A percentile compares a stretch with the other conserved stretches of the same genome.
Conservation (phyloP, 345 rosid species). For the Isatis tinctoria region DNA sequence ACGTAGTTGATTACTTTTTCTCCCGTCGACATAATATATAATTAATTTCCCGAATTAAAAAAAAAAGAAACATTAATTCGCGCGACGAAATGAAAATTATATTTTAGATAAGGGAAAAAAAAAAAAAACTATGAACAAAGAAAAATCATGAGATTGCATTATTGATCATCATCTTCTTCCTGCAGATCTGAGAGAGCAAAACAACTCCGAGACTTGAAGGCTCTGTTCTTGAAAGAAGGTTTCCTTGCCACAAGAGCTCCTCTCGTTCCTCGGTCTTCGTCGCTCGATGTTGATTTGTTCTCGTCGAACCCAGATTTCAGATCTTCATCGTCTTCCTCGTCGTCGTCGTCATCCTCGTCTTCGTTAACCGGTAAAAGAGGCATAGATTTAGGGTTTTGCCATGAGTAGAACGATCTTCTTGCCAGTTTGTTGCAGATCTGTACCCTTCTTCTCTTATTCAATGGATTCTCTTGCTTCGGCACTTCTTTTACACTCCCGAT, state of each 20-base stretch:
- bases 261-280: background rate
- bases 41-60: slow-evolving; percentile 9
- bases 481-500: slow-evolving; percentile 56
- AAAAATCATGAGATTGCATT: slow-evolving; percentile 13
- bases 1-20: slow-evolving; percentile 15
- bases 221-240: slow-evolving; percentile 28
- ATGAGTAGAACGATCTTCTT: slow-evolving; percentile 50
- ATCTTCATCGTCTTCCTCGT: slow-evolving; percentile 15
- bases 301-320: slow-evolving; percentile 24
- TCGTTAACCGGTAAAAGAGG: slow-evolving; percentile 58
- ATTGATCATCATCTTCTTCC: slow-evolving; percentile 38
- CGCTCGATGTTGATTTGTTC: slow-evolving; percentile 23
- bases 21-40: slow-evolving; percentile 20
- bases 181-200: slow-evolving; percentile 66
- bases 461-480: slow-evolving; percentile 70
- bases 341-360: slow-evolving; percentile 36
- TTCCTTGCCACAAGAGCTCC: background rate
- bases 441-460: slow-evolving; percentile 70
- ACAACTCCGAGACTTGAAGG: slow-evolving; percentile 54
- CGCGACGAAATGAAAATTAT: slow-evolving; percentile 11
- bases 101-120: background rate
- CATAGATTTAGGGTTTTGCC: slow-evolving; percentile 76
- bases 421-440: slow-evolving; percentile 51
- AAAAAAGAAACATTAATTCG: slow-evolving; percentile 16
- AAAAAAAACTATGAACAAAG: slow-evolving; percentile 29